Base-by-base conservation (phyloP, 768 basidiomycete species). In the Astraeus odoratus region DNA sequence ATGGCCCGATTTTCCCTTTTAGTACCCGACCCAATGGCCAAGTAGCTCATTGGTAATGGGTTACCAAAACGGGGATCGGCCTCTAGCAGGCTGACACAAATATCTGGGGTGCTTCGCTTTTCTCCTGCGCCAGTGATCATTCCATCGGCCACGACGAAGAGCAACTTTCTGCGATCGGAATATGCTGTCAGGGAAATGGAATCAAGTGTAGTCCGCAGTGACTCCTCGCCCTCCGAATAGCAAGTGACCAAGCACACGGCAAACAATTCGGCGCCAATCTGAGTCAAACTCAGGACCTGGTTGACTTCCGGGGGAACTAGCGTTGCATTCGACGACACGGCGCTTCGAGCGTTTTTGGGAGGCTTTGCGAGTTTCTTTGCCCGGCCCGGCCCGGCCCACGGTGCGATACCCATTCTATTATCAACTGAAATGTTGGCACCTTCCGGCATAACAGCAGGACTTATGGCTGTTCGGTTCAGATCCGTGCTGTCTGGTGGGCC, bases 81-180 rank as follows among this genome's bases (percentile, higher is more conserved):
- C 54, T 98, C 93, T 39, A 99, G 64, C 44, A 99, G 62, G 31
- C 81, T 74, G 33, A 98, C 94, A 58, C 95, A 98, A 37, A 92
- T 93, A 63, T 99, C 96, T 6, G 96, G 96, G 6, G 96, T 99
- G 51, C 90, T 93, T 56, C 72, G 74, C 68, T 93, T 95, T 73
- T 98, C 96, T 27, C 96, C 96, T 4, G 85, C 86, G 26, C 96
- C 96, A 1, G 95, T 98, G 52, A 99, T 93, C 91, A 99, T 96
- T 1, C 96, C 96, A 63, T 99, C 96, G 38, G 93, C 93, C 9
- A 99, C 86, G 46, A 99, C 73, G 63, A 97, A 94, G 39, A 99
- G 64, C 18, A 99, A 72, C 61, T 99, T 99, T 47, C 96, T 75
- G 33, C 80, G 72, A 66, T 98, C 96, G 4, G 91, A 90, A 63